Base-by-base conservation (phyloP, 331 rosid genomes). In the Spiraea crenata region DNA sequence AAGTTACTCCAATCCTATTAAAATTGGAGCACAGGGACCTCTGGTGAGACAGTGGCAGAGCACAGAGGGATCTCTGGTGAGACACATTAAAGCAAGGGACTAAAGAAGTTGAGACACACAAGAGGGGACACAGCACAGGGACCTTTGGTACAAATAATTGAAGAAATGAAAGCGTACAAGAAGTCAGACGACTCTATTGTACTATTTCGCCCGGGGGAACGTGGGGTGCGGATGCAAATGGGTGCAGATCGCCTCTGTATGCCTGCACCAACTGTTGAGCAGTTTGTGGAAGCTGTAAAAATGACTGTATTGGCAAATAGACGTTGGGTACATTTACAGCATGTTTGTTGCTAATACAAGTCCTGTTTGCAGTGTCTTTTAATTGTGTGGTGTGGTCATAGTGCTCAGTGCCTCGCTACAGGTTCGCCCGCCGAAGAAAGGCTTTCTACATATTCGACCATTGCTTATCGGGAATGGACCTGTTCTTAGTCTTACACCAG, bases 241-340 rank as follows among this genome's bases (percentile, higher is more conserved):
- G 81, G 72, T 2, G 76, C 81, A 46, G 71, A 77, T 20, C 42
- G 71, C 49, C 20, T 76, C 58, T 54, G 66, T 42, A 70, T 70
- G 80, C 61, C 61, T 51, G 42, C 73, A 46, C 69, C 81, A 56
- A 70, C 77, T 46, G 55, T 77, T 35, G 81, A 71, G 72, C 81
- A 77, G 68, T 71, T 77, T 77, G 40, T 77, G 20, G 77, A 71
- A 56, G 73, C 69, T 5, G 73, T 64, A 12, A 71, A 71, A 55
- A 55, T 44, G 64, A 65, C 77, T 40, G 77, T 71, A 19, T 70
- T 71, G 57, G 81, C 73, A 19, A 71, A 77, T 71, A 40, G 35
- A 57, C 77, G 69, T 25, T 77, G 77, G 81, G 81, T 77, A 77
- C 70, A 44, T 31, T 51, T 42, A 2, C 3, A 10, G 35, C 65